Evolutionary conservation across 257 asterid species (phyloP).

Genomic region (Solanum infundibuliforme): DNA sequence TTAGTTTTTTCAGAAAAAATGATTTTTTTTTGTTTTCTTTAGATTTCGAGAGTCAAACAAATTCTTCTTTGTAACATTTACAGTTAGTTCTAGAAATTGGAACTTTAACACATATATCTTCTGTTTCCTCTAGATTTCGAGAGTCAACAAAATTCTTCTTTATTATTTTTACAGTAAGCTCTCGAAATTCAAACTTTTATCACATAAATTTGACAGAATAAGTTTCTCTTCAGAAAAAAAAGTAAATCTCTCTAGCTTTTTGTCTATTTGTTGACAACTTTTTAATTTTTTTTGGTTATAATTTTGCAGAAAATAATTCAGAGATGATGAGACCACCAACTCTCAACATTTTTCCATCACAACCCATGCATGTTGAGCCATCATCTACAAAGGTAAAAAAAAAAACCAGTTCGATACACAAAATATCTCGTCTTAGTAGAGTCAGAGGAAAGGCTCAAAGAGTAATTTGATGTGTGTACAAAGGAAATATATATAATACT

Average conservation of each 20-base stretch:
- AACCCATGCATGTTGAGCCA: conserved; percentile 89
- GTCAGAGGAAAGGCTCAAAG: background rate
- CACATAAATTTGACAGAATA: background rate
- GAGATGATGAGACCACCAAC: conserved; percentile 79
- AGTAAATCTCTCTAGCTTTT: background rate
- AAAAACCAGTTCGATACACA: background rate
- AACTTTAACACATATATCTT: background rate
- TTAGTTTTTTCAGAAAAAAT: background rate
- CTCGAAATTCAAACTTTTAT: background rate
- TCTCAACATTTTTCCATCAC: conserved; percentile 87
- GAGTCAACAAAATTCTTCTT: background rate
- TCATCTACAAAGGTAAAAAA: conserved; percentile 39
- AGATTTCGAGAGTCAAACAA: background rate
- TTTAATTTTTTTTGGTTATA: background rate
- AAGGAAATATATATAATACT: background rate
- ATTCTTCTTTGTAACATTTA: background rate
- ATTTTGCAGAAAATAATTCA: conserved; percentile 41
- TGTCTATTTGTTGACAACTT: background rate
- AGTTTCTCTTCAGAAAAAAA: background rate
- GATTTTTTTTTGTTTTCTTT: background rate
- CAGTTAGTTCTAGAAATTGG: background rate
- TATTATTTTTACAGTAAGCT: background rate
- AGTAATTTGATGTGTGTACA: background rate
- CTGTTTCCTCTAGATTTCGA: background rate
- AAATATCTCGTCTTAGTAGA: rapidly evolving